Evolutionary conservation across 2,329 filamentous ascomycete species (phyloP).

Genomic region (Trichoderma atrobrunneum): DNA sequence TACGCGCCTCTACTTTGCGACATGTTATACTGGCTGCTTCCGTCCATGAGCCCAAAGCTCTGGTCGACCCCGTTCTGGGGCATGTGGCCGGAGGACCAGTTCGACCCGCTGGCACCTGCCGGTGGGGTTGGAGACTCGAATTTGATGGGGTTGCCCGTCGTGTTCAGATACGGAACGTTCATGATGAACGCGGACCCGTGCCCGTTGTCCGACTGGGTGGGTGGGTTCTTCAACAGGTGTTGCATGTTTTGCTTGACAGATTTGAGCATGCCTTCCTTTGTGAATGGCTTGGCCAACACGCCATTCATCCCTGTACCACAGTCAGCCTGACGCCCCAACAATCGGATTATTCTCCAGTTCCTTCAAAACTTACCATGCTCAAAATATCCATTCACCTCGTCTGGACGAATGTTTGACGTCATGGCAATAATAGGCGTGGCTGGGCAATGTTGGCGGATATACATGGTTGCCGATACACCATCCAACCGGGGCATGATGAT

Average conservation of each 20-base stretch:
- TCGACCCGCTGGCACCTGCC: constrained; percentile 45
- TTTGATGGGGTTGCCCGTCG: constrained; percentile 40
- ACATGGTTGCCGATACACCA: constrained; percentile 88
- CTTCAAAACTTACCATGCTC: constrained; percentile 70
- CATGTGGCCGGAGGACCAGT: constrained; percentile 52
- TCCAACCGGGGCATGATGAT: constrained; percentile 98
- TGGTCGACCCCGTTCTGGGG: constrained; percentile 46
- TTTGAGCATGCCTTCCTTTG: constrained; percentile 77
- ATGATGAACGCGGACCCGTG: constrained; percentile 32
- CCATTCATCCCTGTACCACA: constrained; percentile 83
- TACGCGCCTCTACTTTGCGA: constrained; percentile 8
- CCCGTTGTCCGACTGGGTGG: constrained; percentile 41
- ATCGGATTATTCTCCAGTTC: constrained; percentile 16
- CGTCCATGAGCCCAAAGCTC: constrained; percentile 46
- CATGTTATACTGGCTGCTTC: constrained; percentile 37
- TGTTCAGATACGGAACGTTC: constrained; percentile 36
- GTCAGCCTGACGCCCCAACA: constrained; percentile 12
- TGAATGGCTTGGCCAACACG: constrained; percentile 95
- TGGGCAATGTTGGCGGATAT: constrained; percentile 83
- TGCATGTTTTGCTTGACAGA: constrained; percentile 85
- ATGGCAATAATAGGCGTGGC: constrained; percentile 91
- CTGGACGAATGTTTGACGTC: constrained; percentile 96
- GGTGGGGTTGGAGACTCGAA: constrained; percentile 57
- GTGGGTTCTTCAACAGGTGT: constrained; percentile 72
- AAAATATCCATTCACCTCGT: constrained; percentile 97